A percentile compares a stretch with the other conserved stretches of the same genome.
phyloP scores from a whole-genome alignment of 2,329 filamentous ascomycete genomes.

The Trichoderma arundinaceum region DNA sequence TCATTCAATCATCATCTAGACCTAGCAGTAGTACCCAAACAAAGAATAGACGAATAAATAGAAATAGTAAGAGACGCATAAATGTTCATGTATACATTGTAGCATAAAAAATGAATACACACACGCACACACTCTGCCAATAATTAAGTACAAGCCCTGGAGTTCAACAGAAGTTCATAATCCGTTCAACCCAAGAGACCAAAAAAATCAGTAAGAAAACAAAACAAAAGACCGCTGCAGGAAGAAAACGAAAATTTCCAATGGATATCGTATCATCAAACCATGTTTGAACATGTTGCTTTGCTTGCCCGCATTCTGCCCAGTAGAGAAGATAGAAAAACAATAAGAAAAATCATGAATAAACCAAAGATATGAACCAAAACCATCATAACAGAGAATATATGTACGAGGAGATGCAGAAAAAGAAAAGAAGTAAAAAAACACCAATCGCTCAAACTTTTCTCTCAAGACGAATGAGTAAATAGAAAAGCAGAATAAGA shows the following conservation, averaged over 20 bases:
- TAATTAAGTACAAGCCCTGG: slow-evolving; percentile 13
- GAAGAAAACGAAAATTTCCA: slow-evolving; percentile 6
- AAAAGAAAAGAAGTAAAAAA: slow-evolving; percentile 24
- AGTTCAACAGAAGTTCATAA: slow-evolving; percentile 11
- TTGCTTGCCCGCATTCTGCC: slow-evolving; percentile 25
- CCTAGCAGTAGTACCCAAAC: background rate
- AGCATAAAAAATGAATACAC: slow-evolving; percentile 4
- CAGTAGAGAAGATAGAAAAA: slow-evolving; percentile 24
- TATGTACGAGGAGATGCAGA: slow-evolving; percentile 25
- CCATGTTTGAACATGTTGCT: slow-evolving; percentile 26
- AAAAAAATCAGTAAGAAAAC: slow-evolving; percentile 17
- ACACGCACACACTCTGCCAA: background rate
- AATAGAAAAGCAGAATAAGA: background rate
- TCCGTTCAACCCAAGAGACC: slow-evolving; percentile 11
- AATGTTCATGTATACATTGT: background rate
- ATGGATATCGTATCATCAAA: slow-evolving; percentile 30
- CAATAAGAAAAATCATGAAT: slow-evolving; percentile 23
- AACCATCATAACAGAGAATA: slow-evolving; percentile 21
- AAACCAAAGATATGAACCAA: slow-evolving; percentile 32
- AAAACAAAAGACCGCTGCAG: slow-evolving; percentile 4
- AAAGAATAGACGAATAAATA: background rate
- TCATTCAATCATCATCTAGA: slow-evolving; percentile 12
- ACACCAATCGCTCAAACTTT: slow-evolving; percentile 28
- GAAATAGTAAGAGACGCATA: background rate
- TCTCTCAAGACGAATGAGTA: slow-evolving; percentile 18